A percentile compares a stretch with the other conserved stretches of the same genome.
phyloP scores from a whole-genome alignment of 2,329 filamentous ascomycete species.

The Parascedosporium putredinis region DNA sequence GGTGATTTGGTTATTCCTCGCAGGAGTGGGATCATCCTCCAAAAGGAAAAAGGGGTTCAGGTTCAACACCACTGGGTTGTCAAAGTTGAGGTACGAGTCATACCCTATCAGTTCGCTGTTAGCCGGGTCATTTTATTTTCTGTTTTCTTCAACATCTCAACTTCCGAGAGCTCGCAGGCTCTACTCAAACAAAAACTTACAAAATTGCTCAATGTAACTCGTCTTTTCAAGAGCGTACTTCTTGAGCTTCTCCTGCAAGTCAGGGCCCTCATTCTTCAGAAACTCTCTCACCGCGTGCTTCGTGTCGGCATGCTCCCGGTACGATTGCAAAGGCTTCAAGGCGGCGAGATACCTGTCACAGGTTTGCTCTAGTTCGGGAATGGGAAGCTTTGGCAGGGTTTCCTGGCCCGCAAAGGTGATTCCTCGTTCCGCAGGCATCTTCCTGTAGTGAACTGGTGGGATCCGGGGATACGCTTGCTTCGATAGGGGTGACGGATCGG shows the following conservation, averaged over 20 bases:
- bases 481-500: not conserved
- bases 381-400: slow-evolving; percentile 80
- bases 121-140: too few relatives aligned
- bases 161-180: too few relatives aligned
- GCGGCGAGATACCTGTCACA: slow-evolving; percentile 71
- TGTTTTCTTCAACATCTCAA: too few relatives aligned
- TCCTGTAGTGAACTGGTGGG: not conserved
- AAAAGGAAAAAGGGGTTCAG: slow-evolving; percentile 96
- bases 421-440: slow-evolving; percentile 30
- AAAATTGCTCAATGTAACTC: slow-evolving; percentile 98
- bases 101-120: slow-evolving; percentile 88
- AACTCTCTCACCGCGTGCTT: slow-evolving; percentile 74
- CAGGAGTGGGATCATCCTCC: slow-evolving; percentile 93
- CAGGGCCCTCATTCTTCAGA: slow-evolving; percentile 66
- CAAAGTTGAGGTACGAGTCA: slow-evolving; percentile 95
- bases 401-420: slow-evolving; percentile 88
- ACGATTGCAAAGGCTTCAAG: slow-evolving; percentile 69
- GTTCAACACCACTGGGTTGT: slow-evolving; percentile 95
- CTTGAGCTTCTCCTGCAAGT: slow-evolving; percentile 80
- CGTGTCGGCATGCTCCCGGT: slow-evolving; percentile 75
- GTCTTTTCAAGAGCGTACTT: slow-evolving; percentile 82
- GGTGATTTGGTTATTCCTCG: slow-evolving; percentile 92
- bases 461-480: slow-evolving; percentile 2
- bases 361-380: slow-evolving; percentile 73
- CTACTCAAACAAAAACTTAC: too few relatives aligned